These are phyloP conservation scores for Porpolomopsis calyptriformis DNA, from an alignment of 768 basidiomycete genomes.

Conservation along the genomic window DNA sequence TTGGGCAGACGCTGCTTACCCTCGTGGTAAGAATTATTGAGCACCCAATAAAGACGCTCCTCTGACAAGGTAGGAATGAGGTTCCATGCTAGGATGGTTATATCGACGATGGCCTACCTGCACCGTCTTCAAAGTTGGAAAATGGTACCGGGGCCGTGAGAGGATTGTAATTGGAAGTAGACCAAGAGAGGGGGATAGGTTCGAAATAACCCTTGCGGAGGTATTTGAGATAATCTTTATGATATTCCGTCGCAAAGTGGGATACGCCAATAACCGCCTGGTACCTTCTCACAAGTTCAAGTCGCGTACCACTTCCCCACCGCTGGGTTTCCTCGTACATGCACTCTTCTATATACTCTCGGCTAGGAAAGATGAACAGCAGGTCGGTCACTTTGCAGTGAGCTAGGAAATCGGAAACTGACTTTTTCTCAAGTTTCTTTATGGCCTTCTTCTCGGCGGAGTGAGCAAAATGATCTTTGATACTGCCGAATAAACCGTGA, in stretches of 20 bases:
- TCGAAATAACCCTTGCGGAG: conserved; percentile 1
- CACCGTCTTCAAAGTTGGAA: neutral
- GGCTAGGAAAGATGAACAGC: neutral
- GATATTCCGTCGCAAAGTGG: neutral
- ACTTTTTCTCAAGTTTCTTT: neutral
- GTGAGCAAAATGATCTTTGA: neutral
- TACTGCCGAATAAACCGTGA: neutral
- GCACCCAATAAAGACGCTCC: conserved; percentile 1
- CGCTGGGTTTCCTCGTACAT: neutral
- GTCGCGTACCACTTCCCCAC: neutral
- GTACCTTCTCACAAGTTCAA: neutral
- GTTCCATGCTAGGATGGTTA: neutral
- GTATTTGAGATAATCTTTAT: neutral
- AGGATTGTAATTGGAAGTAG: neutral
- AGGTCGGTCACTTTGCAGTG: neutral
- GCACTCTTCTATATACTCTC: neutral
- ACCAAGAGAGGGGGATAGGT: neutral
- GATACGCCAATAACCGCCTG: neutral
- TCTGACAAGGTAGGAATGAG: neutral
- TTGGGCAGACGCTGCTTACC: neutral
- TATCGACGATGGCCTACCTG: neutral
- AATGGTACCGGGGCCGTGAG: neutral
- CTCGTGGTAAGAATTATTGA: neutral
- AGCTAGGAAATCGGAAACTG: neutral
- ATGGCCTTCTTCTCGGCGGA: neutral